Conservation (phyloP, 257 asterid genomes). For the Solanum peruvianum region DNA sequence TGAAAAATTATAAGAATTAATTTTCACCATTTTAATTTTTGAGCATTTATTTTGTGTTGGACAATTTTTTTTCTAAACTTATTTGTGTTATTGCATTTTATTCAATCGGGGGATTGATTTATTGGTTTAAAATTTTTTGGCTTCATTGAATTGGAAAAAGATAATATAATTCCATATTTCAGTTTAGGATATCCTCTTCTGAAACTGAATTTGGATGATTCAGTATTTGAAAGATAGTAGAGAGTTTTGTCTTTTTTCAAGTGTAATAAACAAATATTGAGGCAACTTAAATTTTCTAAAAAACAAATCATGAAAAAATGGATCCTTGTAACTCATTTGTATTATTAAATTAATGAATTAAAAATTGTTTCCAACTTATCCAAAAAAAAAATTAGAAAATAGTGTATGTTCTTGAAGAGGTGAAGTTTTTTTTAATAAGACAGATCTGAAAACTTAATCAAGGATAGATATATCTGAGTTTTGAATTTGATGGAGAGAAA, state of each 20-base stretch:
- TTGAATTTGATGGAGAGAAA: neutral
- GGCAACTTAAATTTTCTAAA: too few species aligned
- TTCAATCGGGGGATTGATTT: neutral
- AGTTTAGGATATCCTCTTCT: neutral
- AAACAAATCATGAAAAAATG: neutral
- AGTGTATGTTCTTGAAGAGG: neutral
- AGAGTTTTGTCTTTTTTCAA: neutral
- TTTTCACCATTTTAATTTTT: neutral
- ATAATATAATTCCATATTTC: too few species aligned
- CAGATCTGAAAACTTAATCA: neutral
- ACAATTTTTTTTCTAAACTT: neutral
- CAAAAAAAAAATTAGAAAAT: too few species aligned
- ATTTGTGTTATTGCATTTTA: neutral
- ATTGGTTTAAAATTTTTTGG: neutral
- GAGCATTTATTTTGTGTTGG: neutral
- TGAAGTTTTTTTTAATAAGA: too few species aligned
- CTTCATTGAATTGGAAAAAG: neutral
- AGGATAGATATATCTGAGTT: neutral
- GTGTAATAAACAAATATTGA: neutral
- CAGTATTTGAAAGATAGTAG: neutral
- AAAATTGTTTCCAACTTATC: neutral
- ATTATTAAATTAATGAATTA: too few species aligned
- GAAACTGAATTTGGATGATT: neutral
- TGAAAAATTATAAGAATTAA: neutral
- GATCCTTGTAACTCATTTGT: too few species aligned